Percentiles rank a stretch among this genome's conserved stretches.
These are phyloP conservation scores for Emergomyces pasteurianus DNA, from an alignment of 2,329 filamentous ascomycete genomes.

Conservation along the genomic window DNA sequence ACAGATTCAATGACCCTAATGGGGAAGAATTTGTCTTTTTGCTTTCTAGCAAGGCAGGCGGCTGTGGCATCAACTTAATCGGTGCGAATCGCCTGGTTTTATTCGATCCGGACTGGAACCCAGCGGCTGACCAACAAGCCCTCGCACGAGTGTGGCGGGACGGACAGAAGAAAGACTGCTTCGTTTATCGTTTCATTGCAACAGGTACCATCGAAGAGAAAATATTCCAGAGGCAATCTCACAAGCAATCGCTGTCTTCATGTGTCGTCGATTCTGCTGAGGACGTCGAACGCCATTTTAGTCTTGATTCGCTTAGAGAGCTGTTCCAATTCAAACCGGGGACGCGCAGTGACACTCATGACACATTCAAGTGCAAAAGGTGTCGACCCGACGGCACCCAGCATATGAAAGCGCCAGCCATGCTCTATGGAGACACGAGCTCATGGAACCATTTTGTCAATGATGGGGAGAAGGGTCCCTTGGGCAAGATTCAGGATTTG, in stretches of 20 bases:
- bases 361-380: constrained; percentile 96
- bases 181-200: constrained; percentile 98
- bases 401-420: constrained; percentile 77
- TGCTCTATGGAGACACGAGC: constrained; percentile 95
- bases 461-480: constrained; percentile 49
- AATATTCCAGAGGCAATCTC: constrained; percentile 95
- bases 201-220: constrained; percentile 98
- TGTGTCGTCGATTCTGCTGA: constrained; percentile 95
- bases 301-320: constrained; percentile 77
- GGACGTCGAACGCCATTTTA: constrained; percentile 95
- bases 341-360: constrained; percentile 87
- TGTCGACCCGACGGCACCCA: constrained; percentile 83
- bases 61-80: constrained; percentile 90
- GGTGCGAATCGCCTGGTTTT: constrained; percentile 89
- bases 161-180: constrained; percentile 97
- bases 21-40: constrained; percentile 87
- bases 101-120: constrained; percentile 97
- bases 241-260: constrained; percentile 93
- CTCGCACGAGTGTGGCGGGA: constrained; percentile 97
- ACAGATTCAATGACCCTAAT: constrained; percentile 91
- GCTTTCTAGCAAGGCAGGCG: constrained; percentile 92
- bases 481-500: constrained; percentile 80
- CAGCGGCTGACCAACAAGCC: constrained; percentile 92
- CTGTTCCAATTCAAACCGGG: constrained; percentile 82
- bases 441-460: constrained; percentile 99